These are phyloP conservation scores for Staphylotrichum longicolle DNA, from an alignment of 495 filamentous ascomycete genomes.

Conservation along the genomic window DNA sequence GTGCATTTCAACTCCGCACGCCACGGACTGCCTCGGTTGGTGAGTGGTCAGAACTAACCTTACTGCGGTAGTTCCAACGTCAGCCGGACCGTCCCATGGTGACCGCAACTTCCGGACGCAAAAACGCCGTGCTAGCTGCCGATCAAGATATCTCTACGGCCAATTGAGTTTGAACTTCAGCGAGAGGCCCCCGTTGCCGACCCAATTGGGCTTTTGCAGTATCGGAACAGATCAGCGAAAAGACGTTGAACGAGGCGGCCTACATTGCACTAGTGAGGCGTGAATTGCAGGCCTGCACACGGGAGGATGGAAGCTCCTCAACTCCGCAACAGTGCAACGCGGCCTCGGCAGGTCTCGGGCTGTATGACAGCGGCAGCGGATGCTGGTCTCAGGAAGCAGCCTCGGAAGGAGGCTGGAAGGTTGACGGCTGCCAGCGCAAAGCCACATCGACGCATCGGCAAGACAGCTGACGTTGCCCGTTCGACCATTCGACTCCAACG, in stretches of 20 bases:
- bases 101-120: constrained; percentile 14
- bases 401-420: not conserved
- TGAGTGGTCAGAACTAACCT: not conserved
- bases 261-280: not conserved
- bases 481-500: constrained; percentile 1
- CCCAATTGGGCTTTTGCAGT: constrained; percentile 5
- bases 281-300: too few species aligned
- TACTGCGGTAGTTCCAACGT: constrained; percentile 8
- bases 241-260: constrained; percentile 2
- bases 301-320: not conserved
- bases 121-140: constrained; percentile 10
- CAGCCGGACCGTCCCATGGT: constrained; percentile 23
- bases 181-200: not conserved
- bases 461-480: not conserved
- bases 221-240: not conserved
- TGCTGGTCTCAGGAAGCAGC: not conserved
- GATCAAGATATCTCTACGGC: constrained; percentile 9
- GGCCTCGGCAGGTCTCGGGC: constrained; percentile 6
- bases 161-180: constrained; percentile 10
- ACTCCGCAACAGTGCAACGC: not conserved
- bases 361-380: constrained; percentile 6
- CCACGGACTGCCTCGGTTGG: constrained; percentile 5
- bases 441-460: not conserved
- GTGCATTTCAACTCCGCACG: constrained; percentile 17
- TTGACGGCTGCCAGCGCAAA: not conserved